These are phyloP conservation scores for Turnera subulata DNA, from an alignment of 345 rosid genomes.

Conservation along the genomic window DNA sequence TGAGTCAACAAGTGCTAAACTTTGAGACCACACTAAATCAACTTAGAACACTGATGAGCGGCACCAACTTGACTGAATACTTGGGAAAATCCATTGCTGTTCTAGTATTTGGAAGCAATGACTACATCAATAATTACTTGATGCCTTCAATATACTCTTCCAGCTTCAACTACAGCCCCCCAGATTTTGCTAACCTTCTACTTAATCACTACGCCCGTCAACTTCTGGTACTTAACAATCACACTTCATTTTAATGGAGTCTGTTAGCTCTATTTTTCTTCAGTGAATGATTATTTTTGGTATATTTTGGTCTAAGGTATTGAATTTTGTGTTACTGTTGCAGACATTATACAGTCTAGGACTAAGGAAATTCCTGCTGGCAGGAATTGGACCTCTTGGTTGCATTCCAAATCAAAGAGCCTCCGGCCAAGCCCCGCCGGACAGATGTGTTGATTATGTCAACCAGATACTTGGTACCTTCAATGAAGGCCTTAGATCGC, in stretches of 20 bases:
- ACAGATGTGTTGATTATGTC: constrained; percentile 36
- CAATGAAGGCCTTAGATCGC: constrained; percentile 22
- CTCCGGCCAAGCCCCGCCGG: constrained; percentile 25
- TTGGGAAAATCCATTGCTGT: constrained; percentile 46
- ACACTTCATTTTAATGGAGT: background rate
- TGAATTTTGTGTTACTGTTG: background rate
- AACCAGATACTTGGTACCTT: constrained; percentile 32
- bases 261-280: no score
- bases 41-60: constrained; percentile 13
- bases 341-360: constrained; percentile 41
- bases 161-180: constrained; percentile 30
- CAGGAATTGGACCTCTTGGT: constrained; percentile 47
- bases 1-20: constrained; percentile 35
- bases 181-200: constrained; percentile 36
- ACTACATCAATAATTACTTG: constrained; percentile 50
- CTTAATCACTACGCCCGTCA: constrained; percentile 30
- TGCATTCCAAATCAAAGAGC: constrained; percentile 41
- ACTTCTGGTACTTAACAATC: constrained; percentile 7
- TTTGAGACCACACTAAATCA: constrained; percentile 21
- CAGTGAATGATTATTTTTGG: no score
- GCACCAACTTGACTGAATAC: constrained; percentile 40
- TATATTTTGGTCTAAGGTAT: no score
- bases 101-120: constrained; percentile 47
- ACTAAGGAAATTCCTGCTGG: constrained; percentile 38
- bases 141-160: constrained; percentile 37